Percentiles rank a stretch among this genome's conserved stretches.
Evolutionary conservation across 148 eudicot species (phyloP).

Genomic region (Euryodendron excelsum): DNA sequence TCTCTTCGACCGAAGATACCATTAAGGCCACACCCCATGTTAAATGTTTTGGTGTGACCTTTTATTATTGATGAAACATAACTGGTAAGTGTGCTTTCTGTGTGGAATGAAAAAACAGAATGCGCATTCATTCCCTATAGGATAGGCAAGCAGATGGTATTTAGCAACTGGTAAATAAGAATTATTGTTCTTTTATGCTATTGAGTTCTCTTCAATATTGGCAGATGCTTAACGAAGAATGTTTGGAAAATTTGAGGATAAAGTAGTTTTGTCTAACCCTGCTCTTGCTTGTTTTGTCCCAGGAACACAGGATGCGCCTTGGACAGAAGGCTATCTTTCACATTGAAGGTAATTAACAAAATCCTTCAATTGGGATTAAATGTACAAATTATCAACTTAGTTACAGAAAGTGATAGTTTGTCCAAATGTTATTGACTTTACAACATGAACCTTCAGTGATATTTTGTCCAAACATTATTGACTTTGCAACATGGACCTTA

Average conservation of each 20-base stretch:
- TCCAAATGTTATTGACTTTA: too few relatives aligned
- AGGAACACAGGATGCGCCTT: constrained; percentile 96
- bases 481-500: too few relatives aligned
- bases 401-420: too few relatives aligned
- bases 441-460: too few relatives aligned
- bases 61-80: neutral
- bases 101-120: neutral
- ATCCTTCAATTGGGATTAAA: neutral
- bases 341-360: constrained; percentile 65
- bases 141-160: neutral
- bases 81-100: neutral
- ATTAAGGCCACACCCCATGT: neutral
- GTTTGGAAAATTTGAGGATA: neutral
- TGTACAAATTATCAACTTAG: too few relatives aligned
- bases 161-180: neutral
- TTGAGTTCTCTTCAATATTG: neutral
- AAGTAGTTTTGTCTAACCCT: neutral
- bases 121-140: neutral
- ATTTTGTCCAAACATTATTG: too few relatives aligned
- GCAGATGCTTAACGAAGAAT: neutral
- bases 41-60: neutral
- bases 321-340: constrained; percentile 99
- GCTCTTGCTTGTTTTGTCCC: constrained; percentile 20
- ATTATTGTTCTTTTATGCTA: neutral
- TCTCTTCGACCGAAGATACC: neutral